Evolutionary conservation across 164 flowering plant genomes (phyloP), one percentile per base, ranked within the genome.

Genomic region (Brasenia schreberi): DNA sequence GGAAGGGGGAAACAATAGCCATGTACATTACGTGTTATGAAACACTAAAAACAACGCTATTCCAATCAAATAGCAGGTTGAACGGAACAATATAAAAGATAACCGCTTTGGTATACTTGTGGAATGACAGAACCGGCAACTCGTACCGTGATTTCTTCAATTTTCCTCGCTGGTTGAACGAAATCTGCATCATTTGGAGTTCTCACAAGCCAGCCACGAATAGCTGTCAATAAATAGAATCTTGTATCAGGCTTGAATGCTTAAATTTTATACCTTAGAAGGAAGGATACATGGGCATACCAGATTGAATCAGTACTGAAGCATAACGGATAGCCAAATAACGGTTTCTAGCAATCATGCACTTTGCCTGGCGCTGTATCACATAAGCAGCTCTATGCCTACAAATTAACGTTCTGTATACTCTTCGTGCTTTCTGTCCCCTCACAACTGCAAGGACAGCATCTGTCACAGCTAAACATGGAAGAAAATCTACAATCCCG

Each of bases 171-270:
- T 16, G 66, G 44, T 42, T 60, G 65, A 39, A 90, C 74, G 53
- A 84, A 68, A 65, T 81, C 88, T 43, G 83, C 66, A 70, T 88
- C 81, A 63, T 94, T 90, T 17, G 97, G 86, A 77, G 89, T 90
- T 81, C 95, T 78, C 44, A 95, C 97, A 66, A 92, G 73, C 90
- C 96, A 91, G 68, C 99, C 97, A 69, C 97, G 99, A 74, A 95
- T 83, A 63, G 81, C 97, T 91, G 84, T 76, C 74, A 70, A 56
- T 68, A 63, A 58, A 42, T 16, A 43, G 43, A 63, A 19, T 49
- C 56, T 9, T 9, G 56, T 9, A 14, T 49, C 10, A 49, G 16
- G 16, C 16, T 49, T 5, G 56, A 49, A 49, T 14, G 60, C 14
- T 44, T 19, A 17, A 11, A 42, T 11, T 17, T 65, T 49, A 49